phyloP scores from a whole-genome alignment of 257 asterid genomes.

The Schizonepeta tenuifolia region DNA sequence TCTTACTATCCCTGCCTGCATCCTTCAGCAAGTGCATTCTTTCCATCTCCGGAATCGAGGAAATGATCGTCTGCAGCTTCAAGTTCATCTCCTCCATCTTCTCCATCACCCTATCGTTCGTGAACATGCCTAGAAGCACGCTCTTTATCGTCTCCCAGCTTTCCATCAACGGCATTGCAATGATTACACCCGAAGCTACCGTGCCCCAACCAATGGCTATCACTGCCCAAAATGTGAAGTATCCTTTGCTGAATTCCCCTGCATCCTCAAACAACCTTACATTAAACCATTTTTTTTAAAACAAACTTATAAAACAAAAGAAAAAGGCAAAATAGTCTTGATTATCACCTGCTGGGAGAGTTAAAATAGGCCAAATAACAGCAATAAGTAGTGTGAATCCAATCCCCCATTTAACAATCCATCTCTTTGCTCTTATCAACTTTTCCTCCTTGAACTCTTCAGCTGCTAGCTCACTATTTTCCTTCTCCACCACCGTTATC shows the following conservation, averaged over 20 bases:
- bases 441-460: constrained; percentile 80
- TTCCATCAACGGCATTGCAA: constrained; percentile 70
- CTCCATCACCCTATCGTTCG: constrained; percentile 76
- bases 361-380: constrained; percentile 80
- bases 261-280: constrained; percentile 27
- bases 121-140: constrained; percentile 77
- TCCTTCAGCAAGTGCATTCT: constrained; percentile 60
- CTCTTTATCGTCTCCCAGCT: constrained; percentile 75
- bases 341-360: constrained; percentile 78
- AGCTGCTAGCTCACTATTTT: constrained; percentile 48
- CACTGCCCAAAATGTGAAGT: constrained; percentile 93
- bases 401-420: constrained; percentile 92
- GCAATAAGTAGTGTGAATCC: constrained; percentile 74
- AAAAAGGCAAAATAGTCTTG: background rate
- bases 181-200: constrained; percentile 75
- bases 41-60: constrained; percentile 83
- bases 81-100: constrained; percentile 73
- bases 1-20: constrained; percentile 58
- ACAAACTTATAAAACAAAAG: background rate
- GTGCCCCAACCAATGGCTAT: constrained; percentile 93
- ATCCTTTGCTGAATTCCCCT: constrained; percentile 82
- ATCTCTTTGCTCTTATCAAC: constrained; percentile 59
- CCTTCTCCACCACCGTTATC: constrained; percentile 87
- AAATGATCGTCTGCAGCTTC: constrained; percentile 61
- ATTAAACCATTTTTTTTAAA: background rate